These are phyloP conservation scores for Nematodospora anomalae DNA, from an alignment of 1,139 yeast genomes.

Conservation along the genomic window DNA sequence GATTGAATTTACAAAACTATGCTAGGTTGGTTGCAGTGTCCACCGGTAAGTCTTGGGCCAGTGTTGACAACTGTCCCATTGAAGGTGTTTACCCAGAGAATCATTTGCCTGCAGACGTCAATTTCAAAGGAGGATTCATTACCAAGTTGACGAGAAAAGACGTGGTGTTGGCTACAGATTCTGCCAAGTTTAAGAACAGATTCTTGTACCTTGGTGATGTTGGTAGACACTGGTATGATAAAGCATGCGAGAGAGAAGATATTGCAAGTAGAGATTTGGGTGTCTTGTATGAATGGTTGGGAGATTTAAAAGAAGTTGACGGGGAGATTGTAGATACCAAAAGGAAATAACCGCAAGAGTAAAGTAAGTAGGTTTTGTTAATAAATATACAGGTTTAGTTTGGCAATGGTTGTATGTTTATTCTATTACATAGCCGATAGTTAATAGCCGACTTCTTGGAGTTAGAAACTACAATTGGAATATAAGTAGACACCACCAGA, in stretches of 20 bases:
- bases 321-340: conserved; percentile 19
- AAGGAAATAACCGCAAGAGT: conserved; percentile 13
- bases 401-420: no score
- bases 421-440: no score
- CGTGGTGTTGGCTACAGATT: conserved; percentile 53
- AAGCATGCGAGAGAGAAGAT: conserved; percentile 46
- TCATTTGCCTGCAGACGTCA: conserved; percentile 47
- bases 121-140: conserved; percentile 55
- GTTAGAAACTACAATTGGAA: no score
- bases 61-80: conserved; percentile 61
- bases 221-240: conserved; percentile 45
- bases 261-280: conserved; percentile 46
- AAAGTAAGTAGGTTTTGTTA: no score
- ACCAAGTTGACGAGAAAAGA: conserved; percentile 58
- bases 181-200: conserved; percentile 40
- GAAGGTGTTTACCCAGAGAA: conserved; percentile 50
- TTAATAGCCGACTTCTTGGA: no score
- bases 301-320: conserved; percentile 25
- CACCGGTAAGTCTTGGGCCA: conserved; percentile 64
- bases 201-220: conserved; percentile 45
- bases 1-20: conserved; percentile 49
- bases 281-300: conserved; percentile 49
- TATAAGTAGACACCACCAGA: no score
- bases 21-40: conserved; percentile 56
- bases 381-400: no score